Evolutionary conservation across 192 early-diverging fungal genomes (phyloP).

Genomic region (Paraglomus brasilianum): DNA sequence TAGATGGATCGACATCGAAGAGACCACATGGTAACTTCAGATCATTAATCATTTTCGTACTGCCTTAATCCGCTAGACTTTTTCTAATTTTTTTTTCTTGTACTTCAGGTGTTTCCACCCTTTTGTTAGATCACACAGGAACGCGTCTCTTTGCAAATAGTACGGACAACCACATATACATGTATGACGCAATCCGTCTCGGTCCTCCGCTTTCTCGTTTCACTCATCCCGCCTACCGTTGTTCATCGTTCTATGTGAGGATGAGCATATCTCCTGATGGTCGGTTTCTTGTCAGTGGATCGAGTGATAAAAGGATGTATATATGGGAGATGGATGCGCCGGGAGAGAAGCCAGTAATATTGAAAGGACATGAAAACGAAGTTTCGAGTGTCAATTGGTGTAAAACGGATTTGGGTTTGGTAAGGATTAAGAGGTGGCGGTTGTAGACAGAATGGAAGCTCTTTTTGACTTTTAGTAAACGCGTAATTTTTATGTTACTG

Average conservation of each 20-base stretch:
- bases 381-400: conserved; percentile 74
- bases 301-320: conserved; percentile 55
- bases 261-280: conserved; percentile 69
- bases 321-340: conserved; percentile 64
- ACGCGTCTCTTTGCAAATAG: conserved; percentile 66
- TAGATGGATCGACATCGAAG: conserved; percentile 28
- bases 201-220: conserved; percentile 48
- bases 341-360: conserved; percentile 41
- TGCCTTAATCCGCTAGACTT: too few species aligned
- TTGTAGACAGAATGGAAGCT: not conserved
- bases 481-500: not conserved
- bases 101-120: conserved; percentile 55
- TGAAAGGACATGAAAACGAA: conserved; percentile 62
- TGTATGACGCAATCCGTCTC: conserved; percentile 58
- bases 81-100: conserved; percentile 1
- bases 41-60: too few species aligned
- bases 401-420: conserved; percentile 45
- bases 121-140: conserved; percentile 59
- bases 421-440: conserved; percentile 22
- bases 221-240: conserved; percentile 48
- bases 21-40: conserved; percentile 33
- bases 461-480: not conserved
- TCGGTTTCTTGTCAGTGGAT: conserved; percentile 65
- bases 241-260: conserved; percentile 64
- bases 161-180: conserved; percentile 65